Conservation (phyloP, 2,329 filamentous ascomycete genomes). For the Colletotrichum sp. region DNA sequence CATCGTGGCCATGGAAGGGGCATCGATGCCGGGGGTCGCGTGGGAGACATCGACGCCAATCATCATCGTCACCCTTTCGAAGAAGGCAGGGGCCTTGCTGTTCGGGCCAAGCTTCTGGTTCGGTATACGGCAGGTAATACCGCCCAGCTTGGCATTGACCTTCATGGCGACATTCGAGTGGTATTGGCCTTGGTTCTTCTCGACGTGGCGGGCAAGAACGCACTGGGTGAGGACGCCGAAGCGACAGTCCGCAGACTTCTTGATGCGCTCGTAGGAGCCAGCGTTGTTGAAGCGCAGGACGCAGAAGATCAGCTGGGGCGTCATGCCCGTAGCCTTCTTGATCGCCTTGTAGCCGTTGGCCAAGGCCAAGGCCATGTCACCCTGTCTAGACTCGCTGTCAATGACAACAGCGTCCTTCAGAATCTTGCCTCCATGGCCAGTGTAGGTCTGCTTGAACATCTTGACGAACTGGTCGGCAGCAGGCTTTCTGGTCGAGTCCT, state of each 20-base stretch:
- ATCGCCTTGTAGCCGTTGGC: slow-evolving; percentile 59
- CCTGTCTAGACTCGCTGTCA: slow-evolving; percentile 23
- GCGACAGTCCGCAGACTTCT: slow-evolving; percentile 87
- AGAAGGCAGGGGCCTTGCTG: slow-evolving; percentile 37
- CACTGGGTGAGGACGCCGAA: slow-evolving; percentile 86
- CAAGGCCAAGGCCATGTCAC: slow-evolving; percentile 58
- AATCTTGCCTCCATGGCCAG: slow-evolving; percentile 52
- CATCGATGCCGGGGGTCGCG: slow-evolving; percentile 67
- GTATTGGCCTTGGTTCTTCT: slow-evolving; percentile 78
- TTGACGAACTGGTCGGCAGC: slow-evolving; percentile 64
- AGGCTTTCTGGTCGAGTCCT: slow-evolving; percentile 54
- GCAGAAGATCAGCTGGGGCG: slow-evolving; percentile 81
- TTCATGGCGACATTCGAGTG: slow-evolving; percentile 96
- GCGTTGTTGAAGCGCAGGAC: slow-evolving; percentile 75
- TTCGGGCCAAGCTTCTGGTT: slow-evolving; percentile 22
- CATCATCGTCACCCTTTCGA: slow-evolving; percentile 50
- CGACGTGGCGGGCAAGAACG: slow-evolving; percentile 73
- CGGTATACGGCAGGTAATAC: slow-evolving; percentile 65
- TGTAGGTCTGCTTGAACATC: slow-evolving; percentile 50
- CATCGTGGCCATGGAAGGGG: slow-evolving; percentile 84
- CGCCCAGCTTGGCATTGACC: slow-evolving; percentile 93
- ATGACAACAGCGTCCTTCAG: slow-evolving; percentile 34
- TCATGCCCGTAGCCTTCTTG: slow-evolving; percentile 55
- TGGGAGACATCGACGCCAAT: slow-evolving; percentile 94
- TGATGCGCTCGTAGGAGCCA: slow-evolving; percentile 80